Percentiles rank a stretch among this genome's conserved stretches.
phyloP scores from a whole-genome alignment of 2,329 filamentous ascomycete genomes.

The Alternaria gansuensis region DNA sequence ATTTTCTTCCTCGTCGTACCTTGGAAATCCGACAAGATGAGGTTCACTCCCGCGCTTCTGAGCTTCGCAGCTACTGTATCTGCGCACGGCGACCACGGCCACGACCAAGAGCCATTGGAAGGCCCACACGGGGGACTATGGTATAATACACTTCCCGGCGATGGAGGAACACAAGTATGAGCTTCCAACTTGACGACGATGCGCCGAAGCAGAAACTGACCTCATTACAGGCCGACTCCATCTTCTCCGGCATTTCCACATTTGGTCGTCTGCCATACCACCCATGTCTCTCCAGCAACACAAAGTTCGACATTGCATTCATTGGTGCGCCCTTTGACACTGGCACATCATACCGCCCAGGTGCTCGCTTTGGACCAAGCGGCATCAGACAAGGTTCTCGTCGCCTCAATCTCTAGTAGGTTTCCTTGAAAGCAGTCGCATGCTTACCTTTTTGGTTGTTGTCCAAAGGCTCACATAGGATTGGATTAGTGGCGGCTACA shows the following conservation, averaged over 20 bases:
- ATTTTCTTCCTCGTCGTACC: conserved; percentile 8
- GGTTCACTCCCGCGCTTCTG: conserved; percentile 37
- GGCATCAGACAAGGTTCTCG: conserved; percentile 88
- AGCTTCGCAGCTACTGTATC: conserved; percentile 61
- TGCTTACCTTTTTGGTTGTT: conserved; percentile 45
- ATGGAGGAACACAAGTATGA: conserved; percentile 80
- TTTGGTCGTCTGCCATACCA: conserved; percentile 82
- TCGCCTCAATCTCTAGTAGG: conserved; percentile 85
- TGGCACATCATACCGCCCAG: conserved; percentile 83
- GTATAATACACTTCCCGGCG: conserved; percentile 84
- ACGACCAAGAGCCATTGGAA: conserved; percentile 66
- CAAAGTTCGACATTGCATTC: conserved; percentile 85
- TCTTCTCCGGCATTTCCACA: conserved; percentile 87
- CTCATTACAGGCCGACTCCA: conserved; percentile 74
- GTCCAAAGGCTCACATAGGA: conserved; percentile 59
- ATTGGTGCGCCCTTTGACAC: conserved; percentile 89
- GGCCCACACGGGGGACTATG: conserved; percentile 79
- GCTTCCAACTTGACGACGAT: background rate
- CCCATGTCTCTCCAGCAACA: conserved; percentile 75
- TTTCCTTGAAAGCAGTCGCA: conserved; percentile 51
- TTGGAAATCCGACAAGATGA: conserved; percentile 35
- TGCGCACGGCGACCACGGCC: conserved; percentile 67
- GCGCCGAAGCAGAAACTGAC: conserved; percentile 26
- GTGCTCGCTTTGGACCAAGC: conserved; percentile 83
- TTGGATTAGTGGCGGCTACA: conserved; percentile 79